Conservation (phyloP, 805 yeast genomes). For the Lachancea kluyveri region DNA sequence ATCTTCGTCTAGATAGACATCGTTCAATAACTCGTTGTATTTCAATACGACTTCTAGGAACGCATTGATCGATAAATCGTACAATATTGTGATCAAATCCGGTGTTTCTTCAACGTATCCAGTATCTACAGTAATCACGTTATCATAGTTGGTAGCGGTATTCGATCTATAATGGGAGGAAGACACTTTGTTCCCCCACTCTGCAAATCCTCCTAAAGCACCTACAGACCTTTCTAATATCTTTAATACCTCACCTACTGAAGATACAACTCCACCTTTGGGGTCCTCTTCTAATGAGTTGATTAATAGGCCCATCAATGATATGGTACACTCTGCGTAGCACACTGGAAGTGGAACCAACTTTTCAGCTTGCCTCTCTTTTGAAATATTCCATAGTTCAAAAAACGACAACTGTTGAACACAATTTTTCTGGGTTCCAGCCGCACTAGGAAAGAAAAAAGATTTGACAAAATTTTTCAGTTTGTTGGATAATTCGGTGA, state of each 20-base stretch:
- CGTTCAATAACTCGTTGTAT: conserved; percentile 59
- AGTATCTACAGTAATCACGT: conserved; percentile 8
- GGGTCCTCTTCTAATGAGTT: conserved; percentile 63
- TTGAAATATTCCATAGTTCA: conserved; percentile 26
- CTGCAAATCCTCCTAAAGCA: conserved; percentile 42
- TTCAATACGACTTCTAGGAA: conserved; percentile 59
- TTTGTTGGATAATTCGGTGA: conserved; percentile 10
- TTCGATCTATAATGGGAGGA: conserved; percentile 4
- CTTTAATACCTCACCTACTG: conserved; percentile 54
- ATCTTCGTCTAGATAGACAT: conserved; percentile 53
- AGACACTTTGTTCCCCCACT: conserved; percentile 24
- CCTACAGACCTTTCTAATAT: conserved; percentile 56
- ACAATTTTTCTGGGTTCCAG: conserved; percentile 6
- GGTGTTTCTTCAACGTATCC: conserved; percentile 19
- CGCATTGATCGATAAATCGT: conserved; percentile 58
- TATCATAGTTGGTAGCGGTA: conserved; percentile 11
- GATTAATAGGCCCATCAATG: conserved; percentile 43
- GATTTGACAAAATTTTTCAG: conserved; percentile 9
- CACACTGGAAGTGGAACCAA: conserved; percentile 60
- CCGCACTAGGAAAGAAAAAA: conserved; percentile 23
- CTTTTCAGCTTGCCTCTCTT: conserved; percentile 49
- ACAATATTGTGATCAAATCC: conserved; percentile 48
- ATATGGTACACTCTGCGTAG: conserved; percentile 54
- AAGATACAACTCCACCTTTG: conserved; percentile 43
- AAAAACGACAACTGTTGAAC: conserved; percentile 18